Percentiles rank a stretch among this genome's conserved stretches.
phyloP scores from a whole-genome alignment of 2,329 filamentous ascomycete genomes.

The Aspergillus sp. region DNA sequence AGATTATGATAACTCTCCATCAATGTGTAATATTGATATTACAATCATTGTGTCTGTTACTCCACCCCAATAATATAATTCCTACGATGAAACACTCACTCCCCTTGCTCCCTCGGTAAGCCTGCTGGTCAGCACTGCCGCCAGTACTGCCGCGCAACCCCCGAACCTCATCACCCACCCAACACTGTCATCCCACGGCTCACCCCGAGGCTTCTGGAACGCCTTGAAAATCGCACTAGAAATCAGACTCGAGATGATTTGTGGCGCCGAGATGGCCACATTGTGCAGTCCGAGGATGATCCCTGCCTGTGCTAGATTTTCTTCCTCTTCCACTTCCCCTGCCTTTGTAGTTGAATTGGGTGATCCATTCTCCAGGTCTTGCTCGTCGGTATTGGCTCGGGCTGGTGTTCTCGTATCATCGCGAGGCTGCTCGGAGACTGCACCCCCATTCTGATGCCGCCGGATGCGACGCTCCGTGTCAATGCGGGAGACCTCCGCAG shows the following conservation, averaged over 20 bases:
- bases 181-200: conserved; percentile 82
- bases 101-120: conserved; percentile 61
- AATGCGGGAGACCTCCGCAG: conserved; percentile 82
- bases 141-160: conserved; percentile 73
- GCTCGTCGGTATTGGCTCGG: neutral
- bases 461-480: conserved; percentile 65
- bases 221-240: conserved; percentile 82
- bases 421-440: conserved; percentile 19
- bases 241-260: conserved; percentile 84
- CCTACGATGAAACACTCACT: neutral
- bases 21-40: neutral
- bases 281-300: conserved; percentile 95
- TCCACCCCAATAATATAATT: neutral
- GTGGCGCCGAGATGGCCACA: conserved; percentile 86
- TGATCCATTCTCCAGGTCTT: conserved; percentile 32
- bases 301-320: conserved; percentile 74
- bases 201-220: conserved; percentile 83
- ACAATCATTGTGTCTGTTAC: neutral
- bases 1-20: too few relatives aligned
- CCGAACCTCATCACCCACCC: conserved; percentile 84
- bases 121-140: conserved; percentile 70
- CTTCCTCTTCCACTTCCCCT: conserved; percentile 34
- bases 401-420: conserved; percentile 5
- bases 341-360: conserved; percentile 26
- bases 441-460: conserved; percentile 40